These are phyloP conservation scores for Akanthomyces dipterigenus DNA, from an alignment of 2,329 filamentous ascomycete genomes.

Conservation along the genomic window DNA sequence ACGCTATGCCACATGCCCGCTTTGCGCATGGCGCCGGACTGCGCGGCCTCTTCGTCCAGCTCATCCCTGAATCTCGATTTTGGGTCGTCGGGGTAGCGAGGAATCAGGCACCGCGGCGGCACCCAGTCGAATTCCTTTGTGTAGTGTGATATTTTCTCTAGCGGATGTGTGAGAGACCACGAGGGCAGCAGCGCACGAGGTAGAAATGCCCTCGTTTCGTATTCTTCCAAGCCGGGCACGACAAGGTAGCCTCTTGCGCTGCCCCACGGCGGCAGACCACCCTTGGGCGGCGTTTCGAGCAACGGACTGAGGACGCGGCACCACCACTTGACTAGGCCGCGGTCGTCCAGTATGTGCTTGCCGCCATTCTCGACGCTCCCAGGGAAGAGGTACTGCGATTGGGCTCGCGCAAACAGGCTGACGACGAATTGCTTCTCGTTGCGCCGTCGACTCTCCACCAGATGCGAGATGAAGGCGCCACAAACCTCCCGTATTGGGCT, in stretches of 20 bases:
- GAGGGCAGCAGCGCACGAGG: slow-evolving; percentile 50
- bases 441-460: slow-evolving; percentile 61
- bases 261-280: slow-evolving; percentile 31
- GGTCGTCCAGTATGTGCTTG: slow-evolving; percentile 90
- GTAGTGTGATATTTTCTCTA: slow-evolving; percentile 59
- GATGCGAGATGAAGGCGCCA: slow-evolving; percentile 66
- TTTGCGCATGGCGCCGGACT: slow-evolving; percentile 45
- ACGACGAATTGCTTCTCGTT: slow-evolving; percentile 64
- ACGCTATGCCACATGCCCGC: slow-evolving; percentile 76
- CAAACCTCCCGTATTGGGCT: slow-evolving; percentile 72
- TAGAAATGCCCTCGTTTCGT: slow-evolving; percentile 74
- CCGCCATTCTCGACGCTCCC: slow-evolving; percentile 76
- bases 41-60: slow-evolving; percentile 73
- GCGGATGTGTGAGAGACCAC: slow-evolving; percentile 66
- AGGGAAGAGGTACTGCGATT: slow-evolving; percentile 91
- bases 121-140: slow-evolving; percentile 51
- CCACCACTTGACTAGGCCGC: slow-evolving; percentile 93
- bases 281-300: slow-evolving; percentile 40
- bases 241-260: slow-evolving; percentile 70
- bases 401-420: slow-evolving; percentile 85
- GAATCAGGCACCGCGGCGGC: slow-evolving; percentile 77
- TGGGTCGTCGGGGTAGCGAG: slow-evolving; percentile 89
- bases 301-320: slow-evolving; percentile 78
- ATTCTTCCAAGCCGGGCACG: slow-evolving; percentile 77
- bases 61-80: slow-evolving; percentile 87